Base-by-base conservation (phyloP, 352 stramenopile genomes). In the Phytopythium ostracodes region DNA sequence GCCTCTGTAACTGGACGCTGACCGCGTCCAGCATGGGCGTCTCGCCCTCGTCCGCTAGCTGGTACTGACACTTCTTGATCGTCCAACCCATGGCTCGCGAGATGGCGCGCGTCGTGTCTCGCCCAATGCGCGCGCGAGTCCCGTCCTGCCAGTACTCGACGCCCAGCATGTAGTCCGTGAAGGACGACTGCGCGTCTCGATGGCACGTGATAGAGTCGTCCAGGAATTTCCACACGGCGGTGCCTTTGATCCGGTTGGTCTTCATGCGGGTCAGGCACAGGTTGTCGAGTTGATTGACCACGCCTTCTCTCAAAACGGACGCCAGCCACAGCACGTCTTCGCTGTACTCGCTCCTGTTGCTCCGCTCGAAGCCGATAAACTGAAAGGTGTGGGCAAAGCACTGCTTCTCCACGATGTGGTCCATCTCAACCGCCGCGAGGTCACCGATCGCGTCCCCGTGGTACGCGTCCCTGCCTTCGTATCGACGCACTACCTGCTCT, bases 371-470 rank as follows among this genome's bases (percentile, higher is more conserved):
- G n/a, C 49, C 38, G 14, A 77, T 35, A 12, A 20, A 35, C 27
- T 73, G 69, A 24, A 79, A 79, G 2, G 62, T 68, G 56, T 67
- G 71, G 17, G 73, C 54, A 24, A 77, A 77, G 56, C 71, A 79
- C 63, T 81, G 73, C 47, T 77, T 78, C 65, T 81, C 73, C 25
- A 81, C 17, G 25, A 79, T 78, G 64, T 79, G 73, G 43, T 81
- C 68, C 42, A 81, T 49, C 46, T 79, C 64, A 33, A 81, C 56
- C 1, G 58, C 47, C 2, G 61, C 65, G 2, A 68, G 50, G 14
- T 59, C 72, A 4, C 62, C 65, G 22, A 73, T 43, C 51, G 63
- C 54, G 29, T 77, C 64, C 36, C 64, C 65, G 57, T 77, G 71
- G 55, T 79, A 81, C 49, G 72, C 44, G 61, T 81, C 73, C 49